Evolutionary conservation across 2,329 filamentous ascomycete genomes (phyloP), one percentile per base, ranked within the genome.

Genomic region (Xylariaceae sp.): DNA sequence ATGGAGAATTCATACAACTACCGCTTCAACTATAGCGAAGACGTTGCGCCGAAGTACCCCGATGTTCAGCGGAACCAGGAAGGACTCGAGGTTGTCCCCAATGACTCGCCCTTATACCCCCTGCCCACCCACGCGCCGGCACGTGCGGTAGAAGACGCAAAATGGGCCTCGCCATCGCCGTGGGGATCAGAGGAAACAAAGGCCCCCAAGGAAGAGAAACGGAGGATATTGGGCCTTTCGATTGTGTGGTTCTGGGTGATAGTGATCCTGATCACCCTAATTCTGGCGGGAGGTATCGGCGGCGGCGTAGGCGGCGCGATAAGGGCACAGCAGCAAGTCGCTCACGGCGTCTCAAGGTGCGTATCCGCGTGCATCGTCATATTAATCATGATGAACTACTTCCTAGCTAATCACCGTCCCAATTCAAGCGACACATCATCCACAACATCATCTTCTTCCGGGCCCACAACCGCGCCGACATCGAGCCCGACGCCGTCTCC

Each of bases 281-380:
- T 69, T n/a, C 56, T 67, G 2, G 67, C 65, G 1, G 65, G 50
- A 4, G 65, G 26, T 19, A 61, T 65, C 10, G 66, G 65, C 16
- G 66, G 65, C 32, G 66, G 66, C 14, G 58, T 68, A 20, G 65
- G 62, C 20, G 64, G 64, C 4, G 66, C 63, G 2, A 47, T 67
- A n/a, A 59, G 53, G 23, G 57, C 60, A 23, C 63, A 61, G 19
- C 56, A 43, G 45, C 19, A 44, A 37, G 9, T 12, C 53, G 14
- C 56, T 41, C 44, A 26, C 41, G 14, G 12, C 50, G 12, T 40
- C 3, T 37, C 32, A 16, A 37, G 32, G 32, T 37, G 5, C 12
- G 32, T 16, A 37, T 37, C 23, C 20, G 40, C 23, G 23, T 26
- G 23, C 23, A 26, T 26, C 23, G 23, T 26, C 23, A 26, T 26